Percentiles rank a stretch among this genome's conserved stretches.
phyloP scores from a whole-genome alignment of 2,329 filamentous ascomycete genomes.

The Lachnellula subtilissima region DNA sequence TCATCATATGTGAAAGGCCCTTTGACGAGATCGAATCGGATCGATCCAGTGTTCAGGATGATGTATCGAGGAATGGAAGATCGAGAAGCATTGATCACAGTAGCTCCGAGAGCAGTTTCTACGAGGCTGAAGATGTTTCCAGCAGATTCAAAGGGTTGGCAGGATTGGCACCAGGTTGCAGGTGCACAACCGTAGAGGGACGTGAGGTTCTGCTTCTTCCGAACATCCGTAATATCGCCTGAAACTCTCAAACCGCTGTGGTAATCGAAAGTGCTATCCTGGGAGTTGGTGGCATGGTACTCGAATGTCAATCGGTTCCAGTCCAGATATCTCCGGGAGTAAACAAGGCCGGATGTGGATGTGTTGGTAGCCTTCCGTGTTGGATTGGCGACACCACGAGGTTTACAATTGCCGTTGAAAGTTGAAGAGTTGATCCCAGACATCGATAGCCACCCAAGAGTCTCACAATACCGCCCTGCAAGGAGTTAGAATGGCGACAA shows the following conservation, averaged over 20 bases:
- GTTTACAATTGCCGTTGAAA: conserved; percentile 20
- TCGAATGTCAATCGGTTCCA: conserved; percentile 76
- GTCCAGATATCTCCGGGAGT: conserved; percentile 80
- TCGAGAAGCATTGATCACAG: conserved; percentile 51
- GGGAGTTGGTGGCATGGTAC: conserved; percentile 70
- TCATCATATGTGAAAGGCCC: conserved; percentile 84
- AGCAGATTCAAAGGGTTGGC: conserved; percentile 66
- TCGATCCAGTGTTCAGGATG: conserved; percentile 80
- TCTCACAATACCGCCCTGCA: conserved; percentile 73
- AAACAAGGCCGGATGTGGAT: conserved; percentile 36
- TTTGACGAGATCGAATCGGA: conserved; percentile 92
- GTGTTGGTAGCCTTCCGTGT: conserved; percentile 20
- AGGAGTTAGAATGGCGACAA: not conserved
- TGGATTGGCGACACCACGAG: conserved; percentile 31
- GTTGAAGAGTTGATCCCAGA: conserved; percentile 45
- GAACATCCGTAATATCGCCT: conserved; percentile 61
- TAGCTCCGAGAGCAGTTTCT: conserved; percentile 66
- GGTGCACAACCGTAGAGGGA: conserved; percentile 75
- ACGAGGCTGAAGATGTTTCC: conserved; percentile 65
- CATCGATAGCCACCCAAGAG: conserved; percentile 86
- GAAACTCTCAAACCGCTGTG: conserved; percentile 67
- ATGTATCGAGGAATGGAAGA: conserved; percentile 61
- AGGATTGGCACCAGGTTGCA: conserved; percentile 70
- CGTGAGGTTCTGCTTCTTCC: conserved; percentile 66
- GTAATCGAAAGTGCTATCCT: conserved; percentile 69